Conservation (phyloP, 75 land plant genomes). For the Azolla pinnata region DNA sequence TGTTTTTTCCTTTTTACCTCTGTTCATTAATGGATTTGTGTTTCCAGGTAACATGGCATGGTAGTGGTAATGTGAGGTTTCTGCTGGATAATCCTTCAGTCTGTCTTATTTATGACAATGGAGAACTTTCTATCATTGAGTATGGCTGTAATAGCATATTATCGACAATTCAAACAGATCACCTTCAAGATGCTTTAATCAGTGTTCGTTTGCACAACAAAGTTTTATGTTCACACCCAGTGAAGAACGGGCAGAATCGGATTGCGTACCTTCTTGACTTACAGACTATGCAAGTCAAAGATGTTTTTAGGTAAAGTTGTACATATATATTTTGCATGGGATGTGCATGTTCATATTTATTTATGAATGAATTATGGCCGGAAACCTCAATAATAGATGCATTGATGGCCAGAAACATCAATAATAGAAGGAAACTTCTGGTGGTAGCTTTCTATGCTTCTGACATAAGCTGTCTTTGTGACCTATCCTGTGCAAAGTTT, state of each 20-base stretch:
- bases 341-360: too few relatives aligned
- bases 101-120: conserved; percentile 28
- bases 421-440: too few relatives aligned
- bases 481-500: too few relatives aligned
- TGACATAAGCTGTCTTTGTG: too few relatives aligned
- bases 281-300: conserved; percentile 27
- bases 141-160: conserved; percentile 32
- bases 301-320: conserved; percentile 31
- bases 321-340: too few relatives aligned
- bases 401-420: too few relatives aligned
- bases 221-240: not conserved
- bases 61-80: conserved; percentile 29
- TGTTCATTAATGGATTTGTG: not conserved
- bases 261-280: conserved; percentile 30
- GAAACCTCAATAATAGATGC: not conserved
- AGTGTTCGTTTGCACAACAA: conserved; percentile 20
- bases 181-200: conserved; percentile 22
- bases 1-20: not conserved
- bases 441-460: too few relatives aligned
- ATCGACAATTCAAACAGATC: conserved; percentile 28
- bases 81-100: conserved; percentile 18
- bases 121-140: conserved; percentile 28
- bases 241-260: conserved; percentile 17
- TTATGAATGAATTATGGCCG: too few relatives aligned
- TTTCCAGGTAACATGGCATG: conserved; percentile 23